Percentiles rank a stretch among this genome's conserved stretches.
phyloP scores from a whole-genome alignment of 179 eudicot species.

The Amaranthus tricolor region DNA sequence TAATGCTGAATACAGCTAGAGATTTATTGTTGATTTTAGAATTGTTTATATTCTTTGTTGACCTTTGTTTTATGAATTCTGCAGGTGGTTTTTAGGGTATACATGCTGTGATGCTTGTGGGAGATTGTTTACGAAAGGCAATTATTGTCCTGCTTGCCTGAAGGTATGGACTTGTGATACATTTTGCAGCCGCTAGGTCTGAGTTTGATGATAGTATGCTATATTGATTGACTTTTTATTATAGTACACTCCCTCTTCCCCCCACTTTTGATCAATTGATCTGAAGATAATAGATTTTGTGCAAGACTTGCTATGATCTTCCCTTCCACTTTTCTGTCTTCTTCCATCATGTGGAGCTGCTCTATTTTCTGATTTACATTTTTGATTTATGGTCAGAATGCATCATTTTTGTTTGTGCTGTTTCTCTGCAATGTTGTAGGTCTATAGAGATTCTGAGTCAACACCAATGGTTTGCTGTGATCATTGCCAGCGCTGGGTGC shows the following conservation, averaged over 20 bases:
- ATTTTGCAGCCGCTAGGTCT: neutral
- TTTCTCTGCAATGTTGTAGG: conserved; percentile 43
- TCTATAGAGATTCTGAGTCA: conserved; percentile 93
- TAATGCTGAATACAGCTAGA: neutral
- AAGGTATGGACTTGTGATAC: conserved; percentile 48
- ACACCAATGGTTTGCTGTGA: conserved; percentile 99
- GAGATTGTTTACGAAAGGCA: conserved; percentile 92
- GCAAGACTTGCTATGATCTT: neutral
- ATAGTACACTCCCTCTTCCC: neutral
- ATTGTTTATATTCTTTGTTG: neutral
- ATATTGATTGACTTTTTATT: neutral
- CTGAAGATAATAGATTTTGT: neutral
- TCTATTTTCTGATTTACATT: neutral
- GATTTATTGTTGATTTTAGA: neutral
- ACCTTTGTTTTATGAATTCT: conserved; percentile 4
- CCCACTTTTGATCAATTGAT: neutral
- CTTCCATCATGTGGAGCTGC: neutral
- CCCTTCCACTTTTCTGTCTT: neutral
- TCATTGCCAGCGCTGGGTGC: conserved; percentile 96
- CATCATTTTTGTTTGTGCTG: neutral
- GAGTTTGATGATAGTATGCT: neutral
- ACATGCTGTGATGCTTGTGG: conserved; percentile 99
- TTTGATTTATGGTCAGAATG: neutral
- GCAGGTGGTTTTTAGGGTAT: conserved; percentile 96
- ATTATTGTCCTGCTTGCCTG: conserved; percentile 93